These are phyloP conservation scores for Saccharomyces hybrid DNA, from an alignment of 1,139 yeast genomes.

Conservation along the genomic window DNA sequence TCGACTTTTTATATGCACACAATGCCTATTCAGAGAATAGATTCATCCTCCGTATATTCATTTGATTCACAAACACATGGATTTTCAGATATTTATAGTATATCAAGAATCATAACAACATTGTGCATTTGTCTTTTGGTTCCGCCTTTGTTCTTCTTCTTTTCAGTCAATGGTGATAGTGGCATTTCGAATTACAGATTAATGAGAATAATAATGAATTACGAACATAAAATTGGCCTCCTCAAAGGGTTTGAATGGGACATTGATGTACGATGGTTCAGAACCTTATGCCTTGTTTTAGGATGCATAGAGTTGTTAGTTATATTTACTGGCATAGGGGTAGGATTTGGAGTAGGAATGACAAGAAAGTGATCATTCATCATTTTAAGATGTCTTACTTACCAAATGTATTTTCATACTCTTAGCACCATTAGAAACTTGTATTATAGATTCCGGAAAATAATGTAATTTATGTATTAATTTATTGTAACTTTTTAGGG, in stretches of 20 bases:
- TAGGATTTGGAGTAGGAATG: constrained; percentile 35
- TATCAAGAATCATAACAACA: constrained; percentile 13
- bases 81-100: constrained; percentile 17
- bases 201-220: constrained; percentile 18
- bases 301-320: constrained; percentile 20
- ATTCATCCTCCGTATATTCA: constrained; percentile 11
- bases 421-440: neutral
- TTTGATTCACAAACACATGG: neutral
- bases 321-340: constrained; percentile 29
- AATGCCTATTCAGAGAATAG: neutral
- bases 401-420: neutral
- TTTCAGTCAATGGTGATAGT: constrained; percentile 16
- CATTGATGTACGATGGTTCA: constrained; percentile 23
- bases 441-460: neutral
- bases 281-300: constrained; percentile 17
- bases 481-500: neutral
- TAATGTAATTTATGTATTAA: neutral
- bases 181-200: constrained; percentile 20
- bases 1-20: neutral
- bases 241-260: constrained; percentile 26
- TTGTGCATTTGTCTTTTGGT: constrained; percentile 17
- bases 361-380: constrained; percentile 6
- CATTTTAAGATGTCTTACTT: neutral
- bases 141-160: constrained; percentile 27
- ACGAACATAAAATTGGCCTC: constrained; percentile 15